Percentiles rank a stretch among this genome's conserved stretches.
phyloP scores from a whole-genome alignment of 257 asterid species.

The Solanum etuberosum region DNA sequence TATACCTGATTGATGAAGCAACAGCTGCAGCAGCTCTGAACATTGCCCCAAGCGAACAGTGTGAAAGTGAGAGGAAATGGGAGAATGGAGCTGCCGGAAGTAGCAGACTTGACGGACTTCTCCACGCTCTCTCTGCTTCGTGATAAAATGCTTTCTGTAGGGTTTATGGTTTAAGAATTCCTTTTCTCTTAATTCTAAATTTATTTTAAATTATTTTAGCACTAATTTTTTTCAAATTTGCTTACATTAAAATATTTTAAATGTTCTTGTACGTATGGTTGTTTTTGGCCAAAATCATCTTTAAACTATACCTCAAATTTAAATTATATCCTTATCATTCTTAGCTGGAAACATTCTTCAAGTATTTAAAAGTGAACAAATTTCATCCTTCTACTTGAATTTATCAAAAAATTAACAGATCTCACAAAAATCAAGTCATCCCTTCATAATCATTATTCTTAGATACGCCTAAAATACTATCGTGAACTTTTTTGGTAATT shows the following conservation, averaged over 20 bases:
- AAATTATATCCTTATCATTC: no score
- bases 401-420: no score
- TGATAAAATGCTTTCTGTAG: background rate
- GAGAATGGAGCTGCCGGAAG: background rate
- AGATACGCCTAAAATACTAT: no score
- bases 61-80: background rate
- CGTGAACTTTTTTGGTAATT: no score
- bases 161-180: conserved; percentile 2
- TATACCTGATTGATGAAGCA: conserved; percentile 65
- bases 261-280: no score
- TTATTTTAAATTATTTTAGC: background rate
- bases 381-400: no score
- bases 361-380: no score
- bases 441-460: no score
- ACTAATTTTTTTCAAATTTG: background rate
- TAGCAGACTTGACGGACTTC: background rate
- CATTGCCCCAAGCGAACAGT: conserved; percentile 19
- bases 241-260: background rate
- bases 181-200: background rate
- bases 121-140: background rate
- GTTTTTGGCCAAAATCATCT: no score
- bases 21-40: conserved; percentile 47
- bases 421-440: no score
- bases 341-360: no score
- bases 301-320: no score